Conservation (phyloP, 257 asterid genomes). For the Plantago ovata region DNA sequence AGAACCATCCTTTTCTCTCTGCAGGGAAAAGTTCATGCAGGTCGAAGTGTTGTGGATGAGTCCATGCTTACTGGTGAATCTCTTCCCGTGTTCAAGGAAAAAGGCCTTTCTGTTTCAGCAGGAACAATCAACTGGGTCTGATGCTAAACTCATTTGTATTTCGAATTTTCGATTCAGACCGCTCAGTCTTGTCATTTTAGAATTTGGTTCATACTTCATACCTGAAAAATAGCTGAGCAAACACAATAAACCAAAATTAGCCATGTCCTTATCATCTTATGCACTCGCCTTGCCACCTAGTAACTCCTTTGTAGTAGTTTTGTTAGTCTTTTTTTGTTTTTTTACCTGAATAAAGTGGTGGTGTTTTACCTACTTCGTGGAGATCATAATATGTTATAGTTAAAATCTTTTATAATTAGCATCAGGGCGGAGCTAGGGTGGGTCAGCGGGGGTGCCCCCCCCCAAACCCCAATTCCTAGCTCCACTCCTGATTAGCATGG, state of each 20-base stretch:
- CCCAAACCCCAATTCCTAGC: too few species aligned
- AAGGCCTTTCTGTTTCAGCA: constrained; percentile 73
- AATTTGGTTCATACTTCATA: constrained; percentile 6
- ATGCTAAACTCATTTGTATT: constrained; percentile 20
- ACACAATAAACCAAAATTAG: background rate
- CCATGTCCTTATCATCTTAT: background rate
- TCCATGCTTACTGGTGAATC: constrained; percentile 99
- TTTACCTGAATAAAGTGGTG: background rate
- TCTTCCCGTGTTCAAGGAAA: constrained; percentile 92
- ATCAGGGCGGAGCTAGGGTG: too few species aligned
- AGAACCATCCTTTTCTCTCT: constrained; percentile 24
- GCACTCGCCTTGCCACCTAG: background rate
- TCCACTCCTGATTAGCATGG: too few species aligned
- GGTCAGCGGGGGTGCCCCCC: too few species aligned
- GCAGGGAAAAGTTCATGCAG: constrained; percentile 89
- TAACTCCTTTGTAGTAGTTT: constrained; percentile 4
- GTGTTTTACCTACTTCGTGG: constrained; percentile 14
- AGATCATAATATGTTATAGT: constrained; percentile 9
- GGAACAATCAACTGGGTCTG: constrained; percentile 98
- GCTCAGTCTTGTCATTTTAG: constrained; percentile 3
- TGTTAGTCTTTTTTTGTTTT: too few species aligned
- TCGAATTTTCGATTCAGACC: background rate
- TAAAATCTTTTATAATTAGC: background rate
- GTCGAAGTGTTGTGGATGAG: constrained; percentile 98
- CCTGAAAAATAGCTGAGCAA: background rate